Evolutionary conservation across 257 asterid genomes (phyloP), one percentile per base, ranked within the genome.

Genomic region (Solanum chaucha): DNA sequence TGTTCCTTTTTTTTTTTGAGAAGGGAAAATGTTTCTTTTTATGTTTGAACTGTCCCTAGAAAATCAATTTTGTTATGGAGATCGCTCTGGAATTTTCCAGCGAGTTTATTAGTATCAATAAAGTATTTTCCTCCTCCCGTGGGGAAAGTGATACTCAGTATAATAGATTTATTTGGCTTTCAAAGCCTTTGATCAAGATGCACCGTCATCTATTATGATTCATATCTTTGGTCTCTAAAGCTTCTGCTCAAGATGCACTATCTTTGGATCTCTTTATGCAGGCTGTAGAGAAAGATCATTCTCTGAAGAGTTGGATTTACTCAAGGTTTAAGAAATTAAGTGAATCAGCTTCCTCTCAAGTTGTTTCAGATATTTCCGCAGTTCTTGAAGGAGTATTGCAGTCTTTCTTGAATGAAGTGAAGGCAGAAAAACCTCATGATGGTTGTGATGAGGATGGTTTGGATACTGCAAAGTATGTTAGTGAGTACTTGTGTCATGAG

Each of bases 201-300:
- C 86, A 71, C 72, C 2, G 4, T 34, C 4, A 22, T 44, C 71
- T 19, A 35, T 80, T 61, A 30, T 68, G 84, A 87, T 84, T 58
- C 72, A 77, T 78, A 32, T 88, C 35, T 59, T 86, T 78, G 73
- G 82, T 51, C 58, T 89, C 85, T 46, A 70, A 86, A 44, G 83
- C 86, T 82, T 86, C 86, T 70, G 67, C 88, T 91, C 87, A 82
- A 82, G 86, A 87, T 87, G 89, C 86, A 71, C 72, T 78, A 32
- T 88, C 35, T 59, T 86, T 78, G 73, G 82, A 44, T 80, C 89
- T 80, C 86, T 80, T 82, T 89, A 86, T 94, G 89, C 98, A 96
- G 99, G 95, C 93, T 86, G 92, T 94, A 87, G 89, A 77, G 80
- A 92, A 93, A 89, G 98, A 96, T 87, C 90, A 13, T 73, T 90